phyloP scores from a whole-genome alignment of 1,139 yeast species.

The Meyerozyma athensensis region DNA sequence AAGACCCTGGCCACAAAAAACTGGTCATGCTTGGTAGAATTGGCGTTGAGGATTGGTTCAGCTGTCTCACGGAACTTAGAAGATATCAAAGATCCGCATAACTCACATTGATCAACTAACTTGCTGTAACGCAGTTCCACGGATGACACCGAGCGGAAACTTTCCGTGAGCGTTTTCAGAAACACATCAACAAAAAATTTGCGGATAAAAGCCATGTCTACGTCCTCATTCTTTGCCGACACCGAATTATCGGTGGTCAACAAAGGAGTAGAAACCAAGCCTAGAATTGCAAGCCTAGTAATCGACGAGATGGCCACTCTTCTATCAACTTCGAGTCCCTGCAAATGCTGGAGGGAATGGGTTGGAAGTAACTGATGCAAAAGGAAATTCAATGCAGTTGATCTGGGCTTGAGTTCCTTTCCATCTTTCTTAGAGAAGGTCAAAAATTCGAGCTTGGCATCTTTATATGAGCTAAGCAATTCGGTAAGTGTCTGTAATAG shows the following conservation, averaged over 20 bases:
- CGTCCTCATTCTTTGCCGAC: constrained; percentile 51
- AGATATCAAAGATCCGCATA: constrained; percentile 42
- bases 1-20: constrained; percentile 59
- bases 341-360: constrained; percentile 32
- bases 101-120: constrained; percentile 52
- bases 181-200: constrained; percentile 69
- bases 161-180: constrained; percentile 58
- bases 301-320: constrained; percentile 43
- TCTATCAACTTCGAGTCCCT: constrained; percentile 34
- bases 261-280: constrained; percentile 54
- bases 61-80: constrained; percentile 38
- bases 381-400: constrained; percentile 73
- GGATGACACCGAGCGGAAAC: constrained; percentile 24
- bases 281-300: constrained; percentile 50
- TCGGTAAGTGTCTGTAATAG: constrained; percentile 68
- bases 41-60: constrained; percentile 43
- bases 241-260: constrained; percentile 37
- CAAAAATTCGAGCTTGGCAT: constrained; percentile 76
- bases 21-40: constrained; percentile 51
- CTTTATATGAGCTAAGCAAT: constrained; percentile 70
- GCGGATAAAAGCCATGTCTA: constrained; percentile 68
- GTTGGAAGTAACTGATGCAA: constrained; percentile 71
- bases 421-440: constrained; percentile 59
- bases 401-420: constrained; percentile 48
- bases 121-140: constrained; percentile 47